Conservation (phyloP, 257 asterid species). For the Coffea canephora region DNA sequence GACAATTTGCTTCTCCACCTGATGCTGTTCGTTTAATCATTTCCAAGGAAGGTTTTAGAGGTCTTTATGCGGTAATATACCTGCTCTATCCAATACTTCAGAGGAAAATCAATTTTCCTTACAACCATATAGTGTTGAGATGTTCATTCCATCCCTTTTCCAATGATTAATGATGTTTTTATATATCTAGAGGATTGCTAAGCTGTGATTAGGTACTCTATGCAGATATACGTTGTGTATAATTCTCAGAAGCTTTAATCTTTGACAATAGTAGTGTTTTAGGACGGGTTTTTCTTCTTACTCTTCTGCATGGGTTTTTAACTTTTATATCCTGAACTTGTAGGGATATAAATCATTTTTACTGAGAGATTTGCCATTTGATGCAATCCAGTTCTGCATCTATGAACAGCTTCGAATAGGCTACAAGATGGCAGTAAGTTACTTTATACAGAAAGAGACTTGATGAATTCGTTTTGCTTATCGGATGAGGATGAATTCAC, state of each 20-base stretch:
- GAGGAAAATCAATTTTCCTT: background rate
- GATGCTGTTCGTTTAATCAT: constrained; percentile 80
- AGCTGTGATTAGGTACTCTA: background rate
- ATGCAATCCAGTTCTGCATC: constrained; percentile 31
- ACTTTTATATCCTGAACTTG: constrained; percentile 11
- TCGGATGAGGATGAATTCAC: constrained; percentile 8
- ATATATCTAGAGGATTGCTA: background rate
- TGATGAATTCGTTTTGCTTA: background rate
- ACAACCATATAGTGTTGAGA: background rate
- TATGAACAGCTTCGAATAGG: constrained; percentile 94
- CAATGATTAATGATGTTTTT: background rate
- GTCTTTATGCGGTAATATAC: constrained; percentile 83
- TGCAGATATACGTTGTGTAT: background rate
- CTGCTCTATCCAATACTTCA: background rate
- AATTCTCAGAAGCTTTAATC: background rate
- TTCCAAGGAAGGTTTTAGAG: constrained; percentile 82
- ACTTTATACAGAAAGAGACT: constrained; percentile 10
- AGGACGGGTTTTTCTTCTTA: background rate
- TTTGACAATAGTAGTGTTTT: background rate
- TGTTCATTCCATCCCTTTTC: background rate
- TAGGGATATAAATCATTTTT: constrained; percentile 82
- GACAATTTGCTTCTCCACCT: constrained; percentile 90
- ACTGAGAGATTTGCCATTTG: constrained; percentile 32
- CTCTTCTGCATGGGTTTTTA: background rate
- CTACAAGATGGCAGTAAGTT: constrained; percentile 81